These are phyloP conservation scores for Diplodia seriata DNA, from an alignment of 2,329 filamentous ascomycete species.

Conservation along the genomic window DNA sequence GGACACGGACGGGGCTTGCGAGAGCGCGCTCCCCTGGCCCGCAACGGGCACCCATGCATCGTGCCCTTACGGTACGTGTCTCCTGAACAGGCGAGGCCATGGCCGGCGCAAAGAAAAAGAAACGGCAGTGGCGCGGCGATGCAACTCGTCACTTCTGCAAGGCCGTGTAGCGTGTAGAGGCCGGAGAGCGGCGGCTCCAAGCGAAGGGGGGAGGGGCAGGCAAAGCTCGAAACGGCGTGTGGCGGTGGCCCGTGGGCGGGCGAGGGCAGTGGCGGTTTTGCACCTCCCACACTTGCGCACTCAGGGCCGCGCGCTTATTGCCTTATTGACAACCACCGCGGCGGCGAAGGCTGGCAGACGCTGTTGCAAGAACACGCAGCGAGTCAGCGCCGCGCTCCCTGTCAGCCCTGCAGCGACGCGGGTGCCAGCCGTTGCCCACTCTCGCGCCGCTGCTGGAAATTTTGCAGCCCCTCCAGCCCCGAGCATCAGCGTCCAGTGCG, in stretches of 20 bases:
- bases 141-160: neutral
- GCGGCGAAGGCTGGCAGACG: constrained; percentile 26
- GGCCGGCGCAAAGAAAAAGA: neutral
- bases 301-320: constrained; percentile 11
- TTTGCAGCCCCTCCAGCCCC: constrained; percentile 24
- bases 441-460: constrained; percentile 19
- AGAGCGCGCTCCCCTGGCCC: neutral
- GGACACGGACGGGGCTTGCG: neutral
- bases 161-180: neutral
- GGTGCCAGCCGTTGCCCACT: constrained; percentile 29
- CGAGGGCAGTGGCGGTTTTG: neutral
- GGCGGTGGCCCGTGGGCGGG: neutral
- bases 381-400: constrained; percentile 27
- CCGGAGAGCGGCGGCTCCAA: neutral
- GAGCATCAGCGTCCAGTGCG: constrained; percentile 26
- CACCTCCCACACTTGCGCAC: neutral
- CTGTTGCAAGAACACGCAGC: constrained; percentile 16
- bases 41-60: neutral
- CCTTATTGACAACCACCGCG: neutral
- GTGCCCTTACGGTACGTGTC: neutral
- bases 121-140: neutral
- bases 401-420: constrained; percentile 29
- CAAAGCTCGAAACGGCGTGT: neutral
- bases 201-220: neutral
- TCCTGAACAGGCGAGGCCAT: neutral